Conservation (phyloP, 2,329 filamentous ascomycete genomes). For the Ophiostoma sp. region DNA sequence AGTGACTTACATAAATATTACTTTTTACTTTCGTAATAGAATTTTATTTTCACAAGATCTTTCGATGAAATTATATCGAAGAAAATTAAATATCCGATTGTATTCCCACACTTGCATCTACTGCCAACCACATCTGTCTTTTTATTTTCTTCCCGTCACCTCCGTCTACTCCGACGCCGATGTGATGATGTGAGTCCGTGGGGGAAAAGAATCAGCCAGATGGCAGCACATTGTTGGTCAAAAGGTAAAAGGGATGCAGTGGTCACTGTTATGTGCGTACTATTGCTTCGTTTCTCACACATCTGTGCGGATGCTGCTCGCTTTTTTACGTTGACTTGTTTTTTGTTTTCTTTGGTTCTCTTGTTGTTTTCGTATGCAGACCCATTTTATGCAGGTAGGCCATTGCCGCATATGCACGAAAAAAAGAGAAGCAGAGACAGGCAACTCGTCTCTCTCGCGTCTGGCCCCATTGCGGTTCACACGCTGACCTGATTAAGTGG, state of each 20-base stretch:
- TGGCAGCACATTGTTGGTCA: conserved; percentile 13
- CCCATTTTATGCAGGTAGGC: conserved; percentile 6
- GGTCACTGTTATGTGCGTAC: neutral
- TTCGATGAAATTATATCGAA: neutral
- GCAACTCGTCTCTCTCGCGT: neutral
- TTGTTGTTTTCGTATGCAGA: conserved; percentile 1
- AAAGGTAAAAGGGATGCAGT: neutral
- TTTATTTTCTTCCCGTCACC: no score
- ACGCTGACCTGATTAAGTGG: neutral
- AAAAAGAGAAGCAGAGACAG: neutral
- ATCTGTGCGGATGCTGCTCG: neutral
- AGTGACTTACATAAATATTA: no score
- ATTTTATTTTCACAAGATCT: neutral
- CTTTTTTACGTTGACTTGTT: neutral
- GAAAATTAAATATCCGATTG: neutral
- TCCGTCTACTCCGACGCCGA: neutral
- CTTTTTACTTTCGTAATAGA: no score
- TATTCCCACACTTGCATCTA: neutral
- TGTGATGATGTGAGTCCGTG: neutral
- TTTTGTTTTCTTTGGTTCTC: neutral
- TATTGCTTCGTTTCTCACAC: neutral
- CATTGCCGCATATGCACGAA: conserved; percentile 18
- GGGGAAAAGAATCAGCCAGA: neutral
- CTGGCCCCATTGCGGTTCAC: conserved; percentile 3
- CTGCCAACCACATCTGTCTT: neutral